Base-by-base conservation (phyloP, 2,329 filamentous ascomycete species). In the Cytospora chrysosperma region DNA sequence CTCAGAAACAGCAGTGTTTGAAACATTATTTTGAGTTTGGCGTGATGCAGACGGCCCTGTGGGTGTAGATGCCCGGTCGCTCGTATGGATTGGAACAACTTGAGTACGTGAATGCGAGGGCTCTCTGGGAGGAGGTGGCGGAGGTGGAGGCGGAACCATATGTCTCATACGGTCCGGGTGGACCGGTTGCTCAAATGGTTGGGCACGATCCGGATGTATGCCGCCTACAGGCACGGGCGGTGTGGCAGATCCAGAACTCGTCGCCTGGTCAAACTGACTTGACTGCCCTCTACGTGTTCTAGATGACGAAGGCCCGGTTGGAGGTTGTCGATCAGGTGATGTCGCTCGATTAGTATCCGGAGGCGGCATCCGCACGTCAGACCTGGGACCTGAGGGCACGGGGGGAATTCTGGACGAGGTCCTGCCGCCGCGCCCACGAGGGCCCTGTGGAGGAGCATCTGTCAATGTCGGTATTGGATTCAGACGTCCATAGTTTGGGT, bases 401-500 rank as follows among this genome's bases (percentile, higher is more conserved):
- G 65, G 71, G 34, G 63, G 71, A 66, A 65, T 58, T 40, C 72
- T 68, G 69, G 27, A 71, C 68, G 50, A 75, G 72, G 70, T 71
- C 56, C 73, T 72, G 4, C 81, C 78, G 52, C 74, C 71, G 53
- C 75, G 74, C 68, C 75, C 79, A 65, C 81, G 79, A 19, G 85
- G 85, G 2, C 84, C 86, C n/a, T 82, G 81, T 4, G 85, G 85
- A 49, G 82, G 74, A 49, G 28, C 77, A 73, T 73, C 79, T 30
- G 70, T 69, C 34, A 78, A 73, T 27, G 78, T 77, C 56, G 80
- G 77, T 56, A 82, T 79, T 2, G 81, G 75, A 66, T 85, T 88
- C 55, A 89, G 77, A 2, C 86, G 83, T 30, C 86, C 86, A 68
- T 88, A 88, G 62, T 84, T 86, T 19, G 84, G 82, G 71, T 89